Evolutionary conservation across 352 stramenopile genomes (phyloP).

Genomic region (Globisporangium rhizosaccharum): DNA sequence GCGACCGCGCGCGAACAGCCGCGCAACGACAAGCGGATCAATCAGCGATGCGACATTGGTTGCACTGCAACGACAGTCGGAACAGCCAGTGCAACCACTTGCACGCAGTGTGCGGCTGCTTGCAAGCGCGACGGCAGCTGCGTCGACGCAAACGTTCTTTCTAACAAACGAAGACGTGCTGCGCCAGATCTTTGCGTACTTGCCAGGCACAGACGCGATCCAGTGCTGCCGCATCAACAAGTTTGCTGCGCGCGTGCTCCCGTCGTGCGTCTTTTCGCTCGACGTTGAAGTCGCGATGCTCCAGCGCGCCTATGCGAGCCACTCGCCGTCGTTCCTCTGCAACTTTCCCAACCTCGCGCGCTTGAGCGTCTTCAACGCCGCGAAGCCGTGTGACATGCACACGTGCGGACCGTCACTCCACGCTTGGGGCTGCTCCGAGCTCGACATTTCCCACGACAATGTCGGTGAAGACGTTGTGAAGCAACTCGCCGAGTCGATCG

Average conservation of each 20-base stretch:
- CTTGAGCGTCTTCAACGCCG: constrained; percentile 15
- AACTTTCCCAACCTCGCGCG: constrained; percentile 49
- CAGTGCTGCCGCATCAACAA: constrained; percentile 57
- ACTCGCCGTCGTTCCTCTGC: constrained; percentile 23
- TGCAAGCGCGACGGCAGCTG: neutral
- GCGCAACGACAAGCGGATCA: neutral
- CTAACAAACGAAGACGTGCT: constrained; percentile 69
- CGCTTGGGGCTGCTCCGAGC: constrained; percentile 56
- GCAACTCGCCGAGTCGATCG: constrained; percentile 33
- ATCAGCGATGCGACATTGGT: no score
- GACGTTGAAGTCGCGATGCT: constrained; percentile 47
- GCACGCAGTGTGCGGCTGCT: constrained; percentile 2
- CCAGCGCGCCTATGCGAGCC: constrained; percentile 19
- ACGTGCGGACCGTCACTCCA: constrained; percentile 31
- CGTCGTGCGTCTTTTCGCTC: constrained; percentile 40
- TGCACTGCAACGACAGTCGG: no score
- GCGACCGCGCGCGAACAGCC: constrained; percentile 20
- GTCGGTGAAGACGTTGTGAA: constrained; percentile 45
- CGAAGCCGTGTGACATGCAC: constrained; percentile 21
- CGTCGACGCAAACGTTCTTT: constrained; percentile 43
- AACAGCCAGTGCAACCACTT: no score
- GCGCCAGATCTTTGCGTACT: constrained; percentile 57
- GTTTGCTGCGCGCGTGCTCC: constrained; percentile 50
- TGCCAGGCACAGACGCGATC: constrained; percentile 62
- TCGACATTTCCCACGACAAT: constrained; percentile 49